These are phyloP conservation scores for Scheffersomyces lignosus DNA, from an alignment of 805 yeast species.

Conservation along the genomic window DNA sequence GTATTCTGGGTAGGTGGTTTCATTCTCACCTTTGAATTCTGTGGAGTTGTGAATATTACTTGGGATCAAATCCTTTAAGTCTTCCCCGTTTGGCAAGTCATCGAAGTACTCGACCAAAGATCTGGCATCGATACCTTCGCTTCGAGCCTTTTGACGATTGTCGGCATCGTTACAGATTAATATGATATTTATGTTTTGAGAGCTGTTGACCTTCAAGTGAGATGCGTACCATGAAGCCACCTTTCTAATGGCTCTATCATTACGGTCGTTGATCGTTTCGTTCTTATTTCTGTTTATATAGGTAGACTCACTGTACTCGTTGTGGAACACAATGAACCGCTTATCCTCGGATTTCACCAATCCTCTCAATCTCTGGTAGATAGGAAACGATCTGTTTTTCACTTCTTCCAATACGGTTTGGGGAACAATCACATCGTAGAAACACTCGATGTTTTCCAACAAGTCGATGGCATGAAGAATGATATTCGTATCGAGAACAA, in stretches of 20 bases:
- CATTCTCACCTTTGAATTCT: slow-evolving; percentile 31
- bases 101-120: slow-evolving; percentile 71
- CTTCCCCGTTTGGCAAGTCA: slow-evolving; percentile 67
- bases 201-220: slow-evolving; percentile 51
- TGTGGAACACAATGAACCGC: slow-evolving; percentile 87
- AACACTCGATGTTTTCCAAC: slow-evolving; percentile 71
- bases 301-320: slow-evolving; percentile 80
- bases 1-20: slow-evolving; percentile 71
- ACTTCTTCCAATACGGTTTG: slow-evolving; percentile 95
- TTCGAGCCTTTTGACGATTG: slow-evolving; percentile 57
- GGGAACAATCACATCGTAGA: slow-evolving; percentile 90
- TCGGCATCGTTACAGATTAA: slow-evolving; percentile 77
- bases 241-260: slow-evolving; percentile 84
- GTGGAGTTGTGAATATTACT: slow-evolving; percentile 45
- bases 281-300: slow-evolving; percentile 58
- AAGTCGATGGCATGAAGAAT: slow-evolving; percentile 86
- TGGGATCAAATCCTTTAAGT: slow-evolving; percentile 77
- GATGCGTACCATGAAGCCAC: slow-evolving; percentile 68
- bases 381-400: slow-evolving; percentile 80
- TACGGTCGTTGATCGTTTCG: slow-evolving; percentile 84
- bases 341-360: slow-evolving; percentile 75
- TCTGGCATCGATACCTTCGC: slow-evolving; percentile 54
- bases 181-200: slow-evolving; percentile 45
- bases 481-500: slow-evolving; percentile 85
- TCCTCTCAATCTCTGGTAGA: slow-evolving; percentile 79